Conservation (phyloP, 1,284 basidiomycete genomes). For the Irpex sp. region DNA sequence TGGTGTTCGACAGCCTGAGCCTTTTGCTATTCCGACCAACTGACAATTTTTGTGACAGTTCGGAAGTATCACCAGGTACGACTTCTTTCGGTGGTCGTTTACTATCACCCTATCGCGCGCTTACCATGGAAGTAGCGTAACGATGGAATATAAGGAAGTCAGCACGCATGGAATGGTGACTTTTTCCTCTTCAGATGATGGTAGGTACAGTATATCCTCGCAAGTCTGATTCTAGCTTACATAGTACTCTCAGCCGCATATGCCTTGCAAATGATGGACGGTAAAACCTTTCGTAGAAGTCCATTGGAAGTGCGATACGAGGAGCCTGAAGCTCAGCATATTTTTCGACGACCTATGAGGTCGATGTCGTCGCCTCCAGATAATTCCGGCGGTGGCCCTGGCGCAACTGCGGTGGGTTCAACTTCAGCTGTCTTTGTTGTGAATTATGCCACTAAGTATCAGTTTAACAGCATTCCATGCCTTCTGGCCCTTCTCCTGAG, state of each 20-base stretch:
- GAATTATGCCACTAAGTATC: no score
- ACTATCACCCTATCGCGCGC: no score
- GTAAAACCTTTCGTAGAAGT: not conserved
- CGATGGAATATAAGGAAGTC: not conserved
- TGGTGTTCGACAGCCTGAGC: no score
- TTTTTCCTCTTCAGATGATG: not conserved
- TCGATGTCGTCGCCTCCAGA: no score
- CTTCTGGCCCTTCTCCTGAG: no score
- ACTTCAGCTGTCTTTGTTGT: no score
- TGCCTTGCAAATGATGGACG: not conserved
- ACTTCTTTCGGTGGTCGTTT: not conserved
- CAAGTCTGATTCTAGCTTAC: not conserved
- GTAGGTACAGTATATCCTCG: not conserved
- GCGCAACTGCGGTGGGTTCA: no score
- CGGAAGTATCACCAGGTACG: not conserved
- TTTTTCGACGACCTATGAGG: not conserved
- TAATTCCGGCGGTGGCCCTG: no score
- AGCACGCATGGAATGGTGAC: not conserved
- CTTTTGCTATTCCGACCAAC: not conserved
- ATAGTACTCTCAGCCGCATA: not conserved
- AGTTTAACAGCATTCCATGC: no score
- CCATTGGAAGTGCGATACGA: not conserved
- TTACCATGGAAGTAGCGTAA: not conserved
- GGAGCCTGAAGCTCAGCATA: not conserved
- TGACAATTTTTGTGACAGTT: not conserved